A percentile compares a stretch with the other conserved stretches of the same genome.
Conservation (phyloP, 2,329 filamentous ascomycete species). For the Periconia digitata region DNA sequence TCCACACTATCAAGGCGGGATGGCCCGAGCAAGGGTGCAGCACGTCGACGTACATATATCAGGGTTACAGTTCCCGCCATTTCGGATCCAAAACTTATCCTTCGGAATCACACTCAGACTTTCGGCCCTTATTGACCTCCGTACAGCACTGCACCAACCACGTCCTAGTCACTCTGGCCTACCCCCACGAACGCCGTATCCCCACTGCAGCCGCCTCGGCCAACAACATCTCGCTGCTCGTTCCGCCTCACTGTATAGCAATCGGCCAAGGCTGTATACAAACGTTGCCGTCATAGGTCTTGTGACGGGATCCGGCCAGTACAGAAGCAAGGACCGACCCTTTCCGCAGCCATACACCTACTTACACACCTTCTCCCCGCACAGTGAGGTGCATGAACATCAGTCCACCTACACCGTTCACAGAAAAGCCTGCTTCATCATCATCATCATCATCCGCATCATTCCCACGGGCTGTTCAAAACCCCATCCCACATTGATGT, state of each 20-base stretch:
- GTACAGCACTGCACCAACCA: slow-evolving; percentile 26
- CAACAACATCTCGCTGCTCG: slow-evolving; percentile 22
- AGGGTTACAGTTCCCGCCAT: slow-evolving; percentile 22
- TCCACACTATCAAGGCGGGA: no score
- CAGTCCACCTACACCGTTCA: not conserved
- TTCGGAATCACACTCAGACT: slow-evolving; percentile 19
- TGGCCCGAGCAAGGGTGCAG: slow-evolving; percentile 23
- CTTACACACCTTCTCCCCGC: slow-evolving; percentile 19
- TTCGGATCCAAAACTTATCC: slow-evolving; percentile 2
- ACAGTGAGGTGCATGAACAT: slow-evolving; percentile 10
- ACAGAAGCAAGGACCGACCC: slow-evolving; percentile 25
- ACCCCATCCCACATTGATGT: slow-evolving; percentile 53
- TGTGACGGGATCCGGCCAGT: slow-evolving; percentile 29
- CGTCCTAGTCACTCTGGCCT: slow-evolving; percentile 6
- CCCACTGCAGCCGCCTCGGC: slow-evolving; percentile 26
- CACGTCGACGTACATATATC: slow-evolving; percentile 35
- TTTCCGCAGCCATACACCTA: slow-evolving; percentile 25
- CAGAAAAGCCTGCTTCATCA: slow-evolving; percentile 20
- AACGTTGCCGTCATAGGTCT: slow-evolving; percentile 33
- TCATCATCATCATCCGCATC: slow-evolving; percentile 12
- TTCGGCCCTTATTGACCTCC: slow-evolving; percentile 15
- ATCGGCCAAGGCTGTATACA: slow-evolving; percentile 34
- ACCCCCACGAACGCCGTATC: slow-evolving; percentile 35
- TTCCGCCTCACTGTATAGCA: slow-evolving; percentile 18
- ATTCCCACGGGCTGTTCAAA: slow-evolving; percentile 31